A percentile compares a stretch with the other conserved stretches of the same genome.
Evolutionary conservation across 2,329 filamentous ascomycete species (phyloP).

Genomic region (Colletotrichum australisinense): DNA sequence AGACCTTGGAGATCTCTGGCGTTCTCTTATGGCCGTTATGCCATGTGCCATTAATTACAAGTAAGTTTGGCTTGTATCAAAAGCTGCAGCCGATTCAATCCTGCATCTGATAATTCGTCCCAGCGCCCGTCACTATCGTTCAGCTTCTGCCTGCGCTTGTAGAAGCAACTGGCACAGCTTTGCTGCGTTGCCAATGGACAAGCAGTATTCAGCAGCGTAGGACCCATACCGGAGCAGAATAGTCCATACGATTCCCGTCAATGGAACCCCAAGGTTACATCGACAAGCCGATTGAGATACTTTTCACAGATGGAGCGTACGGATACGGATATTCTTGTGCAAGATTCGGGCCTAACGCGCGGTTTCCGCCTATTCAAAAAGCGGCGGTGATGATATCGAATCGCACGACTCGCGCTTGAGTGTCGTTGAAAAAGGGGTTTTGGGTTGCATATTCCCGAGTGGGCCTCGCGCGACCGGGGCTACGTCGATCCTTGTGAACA

Average conservation of each 20-base stretch:
- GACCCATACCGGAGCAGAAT: neutral
- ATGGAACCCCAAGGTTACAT: neutral
- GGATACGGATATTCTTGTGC: neutral
- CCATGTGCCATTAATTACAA: neutral
- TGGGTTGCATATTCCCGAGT: conserved; percentile 11
- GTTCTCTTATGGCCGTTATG: neutral
- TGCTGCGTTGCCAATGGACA: neutral
- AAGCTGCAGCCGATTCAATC: no score
- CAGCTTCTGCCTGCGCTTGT: no score
- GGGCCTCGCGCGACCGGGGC: conserved; percentile 14
- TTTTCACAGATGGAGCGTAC: neutral
- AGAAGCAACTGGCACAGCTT: neutral
- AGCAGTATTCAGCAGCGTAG: neutral
- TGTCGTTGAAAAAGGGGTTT: conserved; percentile 29
- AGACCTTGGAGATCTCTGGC: neutral
- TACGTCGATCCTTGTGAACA: conserved; percentile 32
- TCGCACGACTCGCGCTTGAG: neutral
- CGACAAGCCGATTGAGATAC: neutral
- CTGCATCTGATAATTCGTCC: no score
- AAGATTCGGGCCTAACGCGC: neutral
- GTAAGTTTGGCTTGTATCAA: no score
- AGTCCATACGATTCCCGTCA: neutral
- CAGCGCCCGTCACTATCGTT: no score
- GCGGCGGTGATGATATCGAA: neutral
- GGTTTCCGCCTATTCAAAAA: neutral